Conservation (phyloP, 768 basidiomycete species). For the Leccinum longicurvipes region DNA sequence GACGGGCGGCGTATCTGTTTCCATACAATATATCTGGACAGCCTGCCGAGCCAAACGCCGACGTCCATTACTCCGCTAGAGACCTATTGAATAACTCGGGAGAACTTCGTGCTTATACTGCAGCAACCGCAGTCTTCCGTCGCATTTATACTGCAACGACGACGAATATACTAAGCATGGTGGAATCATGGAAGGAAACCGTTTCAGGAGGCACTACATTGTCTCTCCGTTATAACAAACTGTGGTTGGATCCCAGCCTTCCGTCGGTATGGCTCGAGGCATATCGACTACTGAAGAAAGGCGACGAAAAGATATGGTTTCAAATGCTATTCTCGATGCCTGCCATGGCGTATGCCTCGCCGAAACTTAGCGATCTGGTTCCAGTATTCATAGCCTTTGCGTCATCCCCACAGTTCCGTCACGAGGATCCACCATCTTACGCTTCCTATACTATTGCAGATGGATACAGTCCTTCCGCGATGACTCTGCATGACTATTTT, state of each 20-base stretch:
- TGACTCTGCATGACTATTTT: neutral
- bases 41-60: neutral
- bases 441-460: slow-evolving; percentile 7
- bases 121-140: neutral
- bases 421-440: slow-evolving; percentile 12
- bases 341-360: neutral
- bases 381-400: slow-evolving; percentile 26
- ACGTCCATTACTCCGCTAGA: slow-evolving; percentile 9
- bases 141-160: neutral
- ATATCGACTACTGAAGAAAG: slow-evolving; percentile 22
- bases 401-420: slow-evolving; percentile 5
- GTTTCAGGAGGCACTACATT: neutral
- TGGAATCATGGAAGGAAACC: neutral
- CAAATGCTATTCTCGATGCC: neutral
- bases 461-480: slow-evolving; percentile 1
- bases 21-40: slow-evolving; percentile 2
- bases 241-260: slow-evolving; percentile 25
- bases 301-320: neutral
- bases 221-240: slow-evolving; percentile 16
- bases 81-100: neutral
- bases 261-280: slow-evolving; percentile 22
- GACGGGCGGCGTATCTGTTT: slow-evolving; percentile 9
- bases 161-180: neutral
- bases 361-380: neutral
- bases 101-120: slow-evolving; percentile 6